Evolutionary conservation across 352 stramenopile species (phyloP), one percentile per base, ranked within the genome.

Genomic region (Phytopythium litorale): DNA sequence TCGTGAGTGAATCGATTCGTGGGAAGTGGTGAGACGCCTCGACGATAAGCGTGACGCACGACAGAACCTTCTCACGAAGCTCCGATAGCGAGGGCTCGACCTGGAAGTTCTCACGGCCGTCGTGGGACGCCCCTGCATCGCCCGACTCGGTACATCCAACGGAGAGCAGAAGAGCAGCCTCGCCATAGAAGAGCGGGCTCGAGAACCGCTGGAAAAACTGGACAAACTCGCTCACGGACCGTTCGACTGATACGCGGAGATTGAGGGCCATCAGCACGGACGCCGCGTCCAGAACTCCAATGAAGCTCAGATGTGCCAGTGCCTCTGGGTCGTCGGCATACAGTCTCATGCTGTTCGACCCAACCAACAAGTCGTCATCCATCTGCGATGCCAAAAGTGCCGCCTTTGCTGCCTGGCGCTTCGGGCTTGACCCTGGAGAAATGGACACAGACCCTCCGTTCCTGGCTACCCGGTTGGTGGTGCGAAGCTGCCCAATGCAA

Each of bases 251-350:
- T 28, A 81, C 79, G 25, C 90, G 70, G n/a, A 98, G 71, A 42
- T 97, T 96, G 4, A 84, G 73, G 13, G 90, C 94, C 90, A 98
- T 98, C 16, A 98, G 71, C 16, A 96, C 89, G 3, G 89, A 73
- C 13, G 87, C 82, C 18, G 88, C 84, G 48, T 97, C 77, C 19
- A 98, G 66, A 19, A 97, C 67, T 11, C 83, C 85, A 21, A 81
- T 69, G 58, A 92, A 88, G 25, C 75, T 76, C 13, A 71, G 69
- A 58, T 88, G 88, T 8, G 70, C 62, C 19, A 61, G 62, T 13
- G 75, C 61, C 42, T 92, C 75, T 6, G 72, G 61, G 33, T 91
- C 81, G 49, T 82, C 69, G 2, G 53, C 8, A 18, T 56, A 62
- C 16, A 50, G 21, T 11, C 37, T 21, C 54, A 59, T 59, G 37